A percentile compares a stretch with the other conserved stretches of the same genome.
phyloP scores from a whole-genome alignment of 208 protist genomes.

The Tritrichomonas musculus region DNA sequence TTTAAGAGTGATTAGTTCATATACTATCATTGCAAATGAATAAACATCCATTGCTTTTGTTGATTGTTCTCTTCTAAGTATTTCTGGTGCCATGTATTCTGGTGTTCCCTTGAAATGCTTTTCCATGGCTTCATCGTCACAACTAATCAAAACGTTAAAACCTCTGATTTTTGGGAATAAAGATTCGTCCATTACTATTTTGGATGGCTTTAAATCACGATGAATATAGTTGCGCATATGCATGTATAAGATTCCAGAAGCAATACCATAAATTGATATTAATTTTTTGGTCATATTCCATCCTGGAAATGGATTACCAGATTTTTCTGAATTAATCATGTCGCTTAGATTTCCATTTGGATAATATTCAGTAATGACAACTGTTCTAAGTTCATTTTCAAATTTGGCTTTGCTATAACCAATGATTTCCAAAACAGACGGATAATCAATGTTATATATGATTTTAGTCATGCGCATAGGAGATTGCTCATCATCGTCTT shows the following conservation, averaged over 20 bases:
- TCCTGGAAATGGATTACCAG: not conserved
- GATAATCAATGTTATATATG: not conserved
- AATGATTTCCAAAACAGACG: not conserved
- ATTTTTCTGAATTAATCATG: not conserved
- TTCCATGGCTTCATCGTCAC: not conserved
- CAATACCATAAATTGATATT: not conserved
- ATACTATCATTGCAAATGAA: not conserved
- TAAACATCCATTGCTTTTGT: not conserved
- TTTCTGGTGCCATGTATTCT: conserved; percentile 9
- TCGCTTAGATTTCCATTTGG: not conserved
- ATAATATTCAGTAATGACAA: not conserved
- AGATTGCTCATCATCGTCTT: too few relatives aligned
- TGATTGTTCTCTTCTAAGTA: not conserved
- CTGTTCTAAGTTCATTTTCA: not conserved
- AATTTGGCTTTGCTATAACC: too few relatives aligned
- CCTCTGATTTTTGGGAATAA: not conserved
- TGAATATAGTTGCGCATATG: not conserved
- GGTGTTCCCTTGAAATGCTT: not conserved
- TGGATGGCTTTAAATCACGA: not conserved
- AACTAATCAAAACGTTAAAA: not conserved
- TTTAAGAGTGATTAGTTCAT: not conserved
- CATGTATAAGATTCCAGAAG: not conserved
- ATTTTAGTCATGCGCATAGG: not conserved
- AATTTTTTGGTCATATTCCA: not conserved
- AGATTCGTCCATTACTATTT: not conserved